Evolutionary conservation across 1,284 basidiomycete species (phyloP).

Genomic region (Inonotus obliquus): DNA sequence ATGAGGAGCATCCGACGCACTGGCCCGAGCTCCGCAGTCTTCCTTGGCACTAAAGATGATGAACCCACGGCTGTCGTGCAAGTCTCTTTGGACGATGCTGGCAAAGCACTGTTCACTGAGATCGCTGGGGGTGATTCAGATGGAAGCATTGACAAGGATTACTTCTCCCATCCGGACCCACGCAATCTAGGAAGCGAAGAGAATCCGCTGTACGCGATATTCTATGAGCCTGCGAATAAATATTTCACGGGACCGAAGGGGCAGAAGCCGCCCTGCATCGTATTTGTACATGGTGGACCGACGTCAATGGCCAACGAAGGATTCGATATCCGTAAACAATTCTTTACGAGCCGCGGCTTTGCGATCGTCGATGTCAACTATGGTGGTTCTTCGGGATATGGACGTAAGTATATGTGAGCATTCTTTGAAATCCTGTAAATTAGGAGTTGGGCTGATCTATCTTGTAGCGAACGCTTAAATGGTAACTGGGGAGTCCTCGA

Average conservation of each 20-base stretch:
- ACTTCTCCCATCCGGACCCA: slow-evolving; percentile 43
- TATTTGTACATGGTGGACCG: slow-evolving; percentile 65
- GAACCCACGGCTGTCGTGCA: slow-evolving; percentile 36
- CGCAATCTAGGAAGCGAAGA: slow-evolving; percentile 37
- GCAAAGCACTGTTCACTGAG: slow-evolving; percentile 26
- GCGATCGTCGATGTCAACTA: slow-evolving; percentile 61
- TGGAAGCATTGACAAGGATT: slow-evolving; percentile 8
- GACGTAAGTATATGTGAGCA: slow-evolving; percentile 48
- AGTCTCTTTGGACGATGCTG: slow-evolving; percentile 29
- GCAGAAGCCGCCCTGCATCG: slow-evolving; percentile 61
- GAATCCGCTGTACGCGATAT: slow-evolving; percentile 50
- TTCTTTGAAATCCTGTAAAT: too few species aligned
- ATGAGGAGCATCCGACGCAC: slow-evolving; percentile 35
- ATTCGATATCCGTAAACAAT: slow-evolving; percentile 51
- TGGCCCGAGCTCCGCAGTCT: slow-evolving; percentile 33
- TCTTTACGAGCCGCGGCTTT: slow-evolving; percentile 65
- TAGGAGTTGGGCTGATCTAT: too few species aligned
- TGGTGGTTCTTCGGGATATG: slow-evolving; percentile 64
- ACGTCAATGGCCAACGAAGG: slow-evolving; percentile 43
- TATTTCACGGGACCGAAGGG: slow-evolving; percentile 42
- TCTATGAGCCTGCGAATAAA: slow-evolving; percentile 60
- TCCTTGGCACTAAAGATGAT: slow-evolving; percentile 42
- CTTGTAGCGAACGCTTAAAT: slow-evolving; percentile 43
- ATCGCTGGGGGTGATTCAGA: slow-evolving; percentile 20
- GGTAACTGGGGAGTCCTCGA: slow-evolving; percentile 66